Evolutionary conservation across 2,329 filamentous ascomycete genomes (phyloP).

Genomic region (Zelopaecilomyces penicillatus): DNA sequence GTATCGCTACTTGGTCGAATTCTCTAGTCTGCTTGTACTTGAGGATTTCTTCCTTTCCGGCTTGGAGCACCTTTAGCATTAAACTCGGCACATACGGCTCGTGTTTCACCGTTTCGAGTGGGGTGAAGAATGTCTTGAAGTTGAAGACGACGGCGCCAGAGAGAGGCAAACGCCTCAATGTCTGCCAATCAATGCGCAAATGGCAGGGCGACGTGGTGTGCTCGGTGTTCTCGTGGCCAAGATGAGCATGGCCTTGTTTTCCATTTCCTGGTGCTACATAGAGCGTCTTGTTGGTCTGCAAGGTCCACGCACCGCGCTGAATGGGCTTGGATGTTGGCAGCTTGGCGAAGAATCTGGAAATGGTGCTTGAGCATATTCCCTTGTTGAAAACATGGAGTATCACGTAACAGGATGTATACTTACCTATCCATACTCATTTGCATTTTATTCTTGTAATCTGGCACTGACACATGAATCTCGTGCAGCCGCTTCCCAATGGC

Average conservation of each 20-base stretch:
- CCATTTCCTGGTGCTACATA: constrained; percentile 61
- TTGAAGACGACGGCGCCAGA: constrained; percentile 74
- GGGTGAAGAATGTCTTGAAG: constrained; percentile 81
- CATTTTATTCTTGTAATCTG: constrained; percentile 84
- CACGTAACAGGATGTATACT: constrained; percentile 11
- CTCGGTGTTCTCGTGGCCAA: constrained; percentile 39
- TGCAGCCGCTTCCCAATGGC: constrained; percentile 66
- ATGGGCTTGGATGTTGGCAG: constrained; percentile 67
- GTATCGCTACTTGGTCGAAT: constrained; percentile 63
- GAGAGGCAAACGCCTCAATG: constrained; percentile 67
- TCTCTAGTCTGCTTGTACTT: constrained; percentile 79
- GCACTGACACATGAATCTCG: constrained; percentile 65
- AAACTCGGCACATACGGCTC: constrained; percentile 68
- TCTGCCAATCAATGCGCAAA: constrained; percentile 83
- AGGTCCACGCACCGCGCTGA: constrained; percentile 75
- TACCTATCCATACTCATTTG: constrained; percentile 78
- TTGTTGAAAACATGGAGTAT: not conserved
- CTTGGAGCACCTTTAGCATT: constrained; percentile 57
- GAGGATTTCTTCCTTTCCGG: constrained; percentile 59
- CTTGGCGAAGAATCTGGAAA: constrained; percentile 66
- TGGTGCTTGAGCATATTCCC: not conserved
- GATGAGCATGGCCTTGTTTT: constrained; percentile 25
- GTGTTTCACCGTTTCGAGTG: constrained; percentile 56
- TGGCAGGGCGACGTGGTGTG: constrained; percentile 29
- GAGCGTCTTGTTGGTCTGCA: constrained; percentile 67